Evolutionary conservation across 495 filamentous ascomycete species (phyloP), one percentile per base, ranked within the genome.

Genomic region (Lasiosphaeria hispida): DNA sequence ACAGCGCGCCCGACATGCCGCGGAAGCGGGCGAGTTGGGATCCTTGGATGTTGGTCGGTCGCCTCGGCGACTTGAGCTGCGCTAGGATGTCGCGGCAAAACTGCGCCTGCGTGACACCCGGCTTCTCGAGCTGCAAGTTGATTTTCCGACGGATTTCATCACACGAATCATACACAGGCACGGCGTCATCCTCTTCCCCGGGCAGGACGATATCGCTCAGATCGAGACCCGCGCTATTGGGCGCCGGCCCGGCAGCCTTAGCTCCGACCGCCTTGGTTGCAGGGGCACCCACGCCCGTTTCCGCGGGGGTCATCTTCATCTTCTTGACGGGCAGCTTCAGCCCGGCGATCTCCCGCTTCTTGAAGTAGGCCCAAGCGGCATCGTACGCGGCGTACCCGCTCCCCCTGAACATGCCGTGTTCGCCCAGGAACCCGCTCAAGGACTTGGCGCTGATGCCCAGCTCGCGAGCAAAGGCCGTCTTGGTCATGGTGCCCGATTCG

Each of bases 91-190:
- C 74, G 41, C 80, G 77, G 51, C 72, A 69, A 66, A 86, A 80
- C 43, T 69, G 65, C n/a, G 80, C 78, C 64, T 83, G 75, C 0
- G 76, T 83, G 34, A 83, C 67, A 41, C 72, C 75, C 17, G 72
- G 64, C 44, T 74, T 71, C 34, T 68, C 66, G 4, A 86, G 72
- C 44, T 83, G 72, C 0, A 76, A 73, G 36, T 68, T 69, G 55
- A 86, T 80, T 69, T 85, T 86, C 48, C 68, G 70, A 5, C 80
- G 76, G 35, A 85, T 63, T 58, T 83, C 80, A 59, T 85, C 78
- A 62, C 80, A 86, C 6, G 78, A 78, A 56, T 85, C 81, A 63
- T 67, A 83, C 14, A 85, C 65, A 5, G 65, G 64, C 2, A 85
- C 77, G 0, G 30, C 47, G 51, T 77, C 72, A 7, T 61, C 60